A percentile compares a stretch with the other conserved stretches of the same genome.
phyloP scores from a whole-genome alignment of 352 stramenopile species.

The Phytophthora foliorum region DNA sequence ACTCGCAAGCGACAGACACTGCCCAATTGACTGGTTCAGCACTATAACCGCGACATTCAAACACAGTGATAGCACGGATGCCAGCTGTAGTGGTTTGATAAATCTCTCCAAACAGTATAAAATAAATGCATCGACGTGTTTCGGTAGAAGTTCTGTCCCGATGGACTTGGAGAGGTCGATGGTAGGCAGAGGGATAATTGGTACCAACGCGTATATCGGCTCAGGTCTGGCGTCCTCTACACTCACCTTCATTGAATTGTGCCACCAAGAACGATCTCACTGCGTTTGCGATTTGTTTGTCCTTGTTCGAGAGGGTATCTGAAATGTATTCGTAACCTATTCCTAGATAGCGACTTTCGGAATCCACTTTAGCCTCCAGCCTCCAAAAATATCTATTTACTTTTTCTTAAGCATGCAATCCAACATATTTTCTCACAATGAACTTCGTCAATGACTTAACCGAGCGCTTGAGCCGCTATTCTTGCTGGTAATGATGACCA shows the following conservation, averaged over 20 bases:
- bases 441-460: no score
- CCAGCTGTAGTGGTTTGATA: conserved; percentile 19
- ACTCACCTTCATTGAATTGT: conserved; percentile 5
- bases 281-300: no score
- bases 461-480: no score
- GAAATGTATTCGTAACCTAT: no score
- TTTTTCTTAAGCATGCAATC: no score
- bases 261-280: no score
- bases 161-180: conserved; percentile 39
- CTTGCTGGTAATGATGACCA: no score
- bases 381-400: no score
- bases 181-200: conserved; percentile 15
- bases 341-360: no score
- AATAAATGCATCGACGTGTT: conserved; percentile 12
- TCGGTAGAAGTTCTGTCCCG: conserved; percentile 21
- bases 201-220: conserved; percentile 33
- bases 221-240: neutral
- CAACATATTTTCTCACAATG: no score
- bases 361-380: no score
- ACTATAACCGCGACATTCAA: conserved; percentile 23
- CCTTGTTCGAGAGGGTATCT: no score
- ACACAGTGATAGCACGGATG: conserved; percentile 16
- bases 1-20: conserved; percentile 16
- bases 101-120: conserved; percentile 24
- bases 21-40: conserved; percentile 3